Percentiles rank a stretch among this genome's conserved stretches.
These are phyloP conservation scores for Emmonsiellopsis sp. DNA, from an alignment of 2,329 filamentous ascomycete species.

Conservation along the genomic window DNA sequence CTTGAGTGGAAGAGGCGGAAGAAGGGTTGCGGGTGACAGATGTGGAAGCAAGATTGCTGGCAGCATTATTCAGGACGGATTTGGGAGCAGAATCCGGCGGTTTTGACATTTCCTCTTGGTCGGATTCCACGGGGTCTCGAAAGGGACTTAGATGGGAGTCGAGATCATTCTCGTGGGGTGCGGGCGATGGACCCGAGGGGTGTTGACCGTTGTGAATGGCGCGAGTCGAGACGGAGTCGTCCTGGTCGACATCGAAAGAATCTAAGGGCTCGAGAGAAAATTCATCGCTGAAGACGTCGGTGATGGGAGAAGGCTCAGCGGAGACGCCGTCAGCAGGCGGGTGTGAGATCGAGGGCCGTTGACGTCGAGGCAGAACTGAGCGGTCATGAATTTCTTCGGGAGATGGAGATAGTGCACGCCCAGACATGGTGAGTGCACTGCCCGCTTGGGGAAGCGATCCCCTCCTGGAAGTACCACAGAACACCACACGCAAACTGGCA, in stretches of 20 bases:
- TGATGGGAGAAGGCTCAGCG: slow-evolving; percentile 23
- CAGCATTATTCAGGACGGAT: slow-evolving; percentile 9
- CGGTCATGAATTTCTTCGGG: slow-evolving; percentile 1
- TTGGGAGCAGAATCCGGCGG: slow-evolving; percentile 3
- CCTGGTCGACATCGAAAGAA: background rate
- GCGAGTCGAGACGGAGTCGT: slow-evolving; percentile 8
- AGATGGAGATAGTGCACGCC: slow-evolving; percentile 26
- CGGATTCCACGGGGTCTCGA: slow-evolving; percentile 1
- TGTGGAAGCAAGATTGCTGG: slow-evolving; percentile 4
- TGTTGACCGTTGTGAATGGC: slow-evolving; percentile 30
- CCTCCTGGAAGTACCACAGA: slow-evolving; percentile 3
- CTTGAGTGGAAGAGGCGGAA: slow-evolving; percentile 9
- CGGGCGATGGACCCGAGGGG: background rate
- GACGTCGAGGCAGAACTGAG: slow-evolving; percentile 1
- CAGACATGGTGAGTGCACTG: slow-evolving; percentile 27
- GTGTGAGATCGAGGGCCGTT: slow-evolving; percentile 15
- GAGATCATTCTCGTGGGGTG: background rate
- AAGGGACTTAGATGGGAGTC: slow-evolving; percentile 3
- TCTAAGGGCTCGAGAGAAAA: slow-evolving; percentile 37
- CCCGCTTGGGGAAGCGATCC: slow-evolving; percentile 10
- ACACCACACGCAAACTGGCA: slow-evolving; percentile 1
- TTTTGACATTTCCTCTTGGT: slow-evolving; percentile 2
- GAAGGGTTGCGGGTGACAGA: slow-evolving; percentile 14
- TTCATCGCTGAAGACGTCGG: slow-evolving; percentile 41
- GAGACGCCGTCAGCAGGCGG: background rate